These are phyloP conservation scores for Rubia balearica DNA, from an alignment of 305 asterid genomes.

Conservation along the genomic window DNA sequence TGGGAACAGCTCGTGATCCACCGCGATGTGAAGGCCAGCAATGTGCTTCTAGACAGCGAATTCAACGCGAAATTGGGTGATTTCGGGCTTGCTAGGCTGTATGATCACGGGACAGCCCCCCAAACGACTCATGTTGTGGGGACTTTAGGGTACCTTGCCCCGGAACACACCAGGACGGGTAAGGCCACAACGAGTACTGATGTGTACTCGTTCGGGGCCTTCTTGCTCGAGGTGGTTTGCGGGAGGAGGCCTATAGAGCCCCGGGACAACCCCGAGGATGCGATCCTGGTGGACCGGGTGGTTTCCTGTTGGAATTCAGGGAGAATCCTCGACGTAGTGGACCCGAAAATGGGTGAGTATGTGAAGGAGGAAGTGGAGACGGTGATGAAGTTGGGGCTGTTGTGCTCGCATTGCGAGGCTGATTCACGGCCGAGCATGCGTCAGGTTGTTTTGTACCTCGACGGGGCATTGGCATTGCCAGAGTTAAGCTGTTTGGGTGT, in stretches of 20 bases:
- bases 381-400: slow-evolving; percentile 30
- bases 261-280: not conserved
- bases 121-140: not conserved
- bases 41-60: not conserved
- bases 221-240: not conserved
- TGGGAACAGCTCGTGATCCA: slow-evolving; percentile 35
- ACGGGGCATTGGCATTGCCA: not conserved
- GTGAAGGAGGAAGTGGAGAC: slow-evolving; percentile 36
- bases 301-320: slow-evolving; percentile 1
- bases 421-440: slow-evolving; percentile 42
- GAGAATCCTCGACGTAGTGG: not conserved
- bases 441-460: slow-evolving; percentile 35
- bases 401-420: slow-evolving; percentile 23
- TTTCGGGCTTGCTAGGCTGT: slow-evolving; percentile 8
- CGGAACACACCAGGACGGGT: not conserved
- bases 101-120: slow-evolving; percentile 6
- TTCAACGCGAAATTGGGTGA: slow-evolving; percentile 2
- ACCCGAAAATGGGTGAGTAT: slow-evolving; percentile 18
- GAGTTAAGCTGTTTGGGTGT: not conserved
- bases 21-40: slow-evolving; percentile 6
- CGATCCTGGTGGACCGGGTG: not conserved
- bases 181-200: not conserved
- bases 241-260: not conserved
- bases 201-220: not conserved
- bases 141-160: slow-evolving; percentile 4